These are phyloP conservation scores for Cryptococcus deneoformans DNA, from an alignment of 1,284 basidiomycete species.

Conservation along the genomic window DNA sequence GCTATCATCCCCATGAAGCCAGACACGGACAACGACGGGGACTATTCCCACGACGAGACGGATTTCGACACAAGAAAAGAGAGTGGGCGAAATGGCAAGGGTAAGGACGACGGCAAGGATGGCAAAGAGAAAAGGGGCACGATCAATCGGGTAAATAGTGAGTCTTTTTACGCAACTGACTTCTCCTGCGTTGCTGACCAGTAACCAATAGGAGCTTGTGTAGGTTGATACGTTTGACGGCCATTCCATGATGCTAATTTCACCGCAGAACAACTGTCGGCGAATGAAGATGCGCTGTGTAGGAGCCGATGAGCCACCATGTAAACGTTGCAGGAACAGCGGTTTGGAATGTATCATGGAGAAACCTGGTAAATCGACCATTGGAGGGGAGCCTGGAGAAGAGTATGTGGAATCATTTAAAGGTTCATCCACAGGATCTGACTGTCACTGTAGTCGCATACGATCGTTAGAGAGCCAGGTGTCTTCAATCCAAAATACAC, in stretches of 20 bases:
- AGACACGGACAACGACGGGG: conserved; percentile 6
- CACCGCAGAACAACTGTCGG: conserved; percentile 46
- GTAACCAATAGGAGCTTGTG: conserved; percentile 37
- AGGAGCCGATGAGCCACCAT: conserved; percentile 87
- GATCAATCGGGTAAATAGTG: conserved; percentile 49
- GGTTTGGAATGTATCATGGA: conserved; percentile 87
- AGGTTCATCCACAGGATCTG: not conserved
- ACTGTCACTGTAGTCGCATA: conserved; percentile 64
- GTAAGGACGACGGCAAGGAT: conserved; percentile 24
- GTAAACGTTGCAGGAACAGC: conserved; percentile 79
- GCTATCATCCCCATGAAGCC: not conserved
- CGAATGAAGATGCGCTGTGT: conserved; percentile 59
- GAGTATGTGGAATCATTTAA: conserved; percentile 7
- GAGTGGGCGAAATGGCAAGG: conserved; percentile 14
- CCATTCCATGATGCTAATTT: not conserved
- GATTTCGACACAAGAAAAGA: conserved; percentile 17
- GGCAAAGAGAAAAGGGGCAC: conserved; percentile 29
- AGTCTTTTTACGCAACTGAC: conserved; percentile 14
- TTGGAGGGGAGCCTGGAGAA: conserved; percentile 62
- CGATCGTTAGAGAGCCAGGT: conserved; percentile 81
- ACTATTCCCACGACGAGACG: conserved; percentile 9
- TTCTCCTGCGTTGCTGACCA: not conserved
- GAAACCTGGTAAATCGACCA: conserved; percentile 71
- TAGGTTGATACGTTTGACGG: conserved; percentile 5
- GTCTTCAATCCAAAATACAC: conserved; percentile 70